phyloP scores from a whole-genome alignment of 257 asterid genomes.

The Leonotis leonurus region DNA sequence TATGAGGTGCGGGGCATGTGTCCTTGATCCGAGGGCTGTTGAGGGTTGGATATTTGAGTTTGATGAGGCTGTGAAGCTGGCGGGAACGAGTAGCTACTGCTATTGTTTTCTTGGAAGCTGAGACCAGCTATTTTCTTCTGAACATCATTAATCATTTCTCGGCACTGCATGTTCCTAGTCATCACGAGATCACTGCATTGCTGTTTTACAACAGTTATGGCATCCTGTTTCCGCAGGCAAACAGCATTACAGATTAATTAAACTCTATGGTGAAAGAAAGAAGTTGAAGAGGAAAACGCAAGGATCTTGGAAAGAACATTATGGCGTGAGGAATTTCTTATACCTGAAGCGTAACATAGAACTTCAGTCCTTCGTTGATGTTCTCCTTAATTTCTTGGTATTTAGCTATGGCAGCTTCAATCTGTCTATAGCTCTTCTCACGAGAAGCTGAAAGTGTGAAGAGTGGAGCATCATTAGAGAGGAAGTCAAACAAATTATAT shows the following conservation, averaged over 20 bases:
- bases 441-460: conserved; percentile 62
- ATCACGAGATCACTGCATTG: conserved; percentile 86
- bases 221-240: conserved; percentile 53
- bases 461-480: background rate
- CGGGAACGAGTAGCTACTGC: conserved; percentile 37
- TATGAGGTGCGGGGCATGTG: conserved; percentile 30
- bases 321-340: conserved; percentile 7
- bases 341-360: conserved; percentile 94
- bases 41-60: conserved; percentile 44
- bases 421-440: conserved; percentile 74
- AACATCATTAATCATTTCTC: conserved; percentile 81
- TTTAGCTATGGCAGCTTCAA: conserved; percentile 79
- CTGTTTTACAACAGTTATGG: conserved; percentile 70
- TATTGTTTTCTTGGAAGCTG: conserved; percentile 60
- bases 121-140: conserved; percentile 83
- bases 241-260: background rate
- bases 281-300: background rate
- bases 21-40: conserved; percentile 33
- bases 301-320: background rate
- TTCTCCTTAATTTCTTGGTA: conserved; percentile 81
- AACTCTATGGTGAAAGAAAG: background rate
- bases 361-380: conserved; percentile 83
- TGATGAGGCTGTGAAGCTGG: conserved; percentile 42
- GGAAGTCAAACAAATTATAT: background rate
- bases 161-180: conserved; percentile 85